Evolutionary conservation across 2,329 filamentous ascomycete species (phyloP).

Genomic region (Ascochyta pisi): DNA sequence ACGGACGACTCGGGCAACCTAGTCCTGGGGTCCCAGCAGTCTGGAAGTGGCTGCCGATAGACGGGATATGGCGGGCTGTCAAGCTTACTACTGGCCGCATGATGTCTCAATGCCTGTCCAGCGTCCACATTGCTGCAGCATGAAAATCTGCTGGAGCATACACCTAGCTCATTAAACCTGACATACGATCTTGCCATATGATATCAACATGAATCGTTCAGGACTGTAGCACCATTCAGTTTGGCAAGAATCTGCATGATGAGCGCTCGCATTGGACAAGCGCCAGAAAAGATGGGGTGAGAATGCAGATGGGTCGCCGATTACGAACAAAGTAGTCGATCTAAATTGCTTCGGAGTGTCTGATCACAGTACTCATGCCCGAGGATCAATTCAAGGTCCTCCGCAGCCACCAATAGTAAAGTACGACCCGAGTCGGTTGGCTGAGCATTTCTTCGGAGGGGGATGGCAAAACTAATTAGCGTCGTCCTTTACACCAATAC

Average conservation of each 20-base stretch:
- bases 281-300: slow-evolving; percentile 6
- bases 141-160: background rate
- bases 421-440: background rate
- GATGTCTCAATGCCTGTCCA: background rate
- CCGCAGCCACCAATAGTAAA: background rate
- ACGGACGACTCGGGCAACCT: background rate
- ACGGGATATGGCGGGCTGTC: background rate
- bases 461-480: slow-evolving; percentile 1
- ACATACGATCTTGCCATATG: background rate
- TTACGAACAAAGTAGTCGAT: background rate
- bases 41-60: slow-evolving; percentile 1
- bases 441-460: background rate
- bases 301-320: slow-evolving; percentile 12
- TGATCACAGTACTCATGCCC: slow-evolving; percentile 8
- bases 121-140: background rate
- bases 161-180: background rate
- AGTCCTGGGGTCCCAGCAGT: background rate
- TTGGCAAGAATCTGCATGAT: slow-evolving; percentile 1
- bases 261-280: background rate
- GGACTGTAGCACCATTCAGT: background rate
- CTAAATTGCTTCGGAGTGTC: slow-evolving; percentile 6
- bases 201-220: background rate
- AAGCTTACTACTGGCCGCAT: background rate
- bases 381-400: slow-evolving; percentile 10
- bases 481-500: background rate